Base-by-base conservation (phyloP, 331 rosid genomes). In the Pyracantha coccinea region DNA sequence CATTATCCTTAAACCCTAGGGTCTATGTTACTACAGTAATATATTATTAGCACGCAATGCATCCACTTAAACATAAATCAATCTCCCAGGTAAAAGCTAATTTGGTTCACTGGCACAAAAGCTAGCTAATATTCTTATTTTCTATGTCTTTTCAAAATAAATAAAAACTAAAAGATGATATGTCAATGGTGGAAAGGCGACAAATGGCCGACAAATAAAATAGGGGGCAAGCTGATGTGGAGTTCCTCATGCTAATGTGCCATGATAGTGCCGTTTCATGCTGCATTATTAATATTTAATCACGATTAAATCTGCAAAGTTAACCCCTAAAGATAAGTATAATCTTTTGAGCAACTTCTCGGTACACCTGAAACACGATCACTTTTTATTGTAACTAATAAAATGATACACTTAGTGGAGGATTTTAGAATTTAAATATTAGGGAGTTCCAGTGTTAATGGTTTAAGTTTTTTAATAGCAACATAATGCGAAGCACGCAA, bases 171-270 rank as follows among this genome's bases (percentile, higher is more conserved):
- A 60, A 17, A 29, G 16, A 33, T 27, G 77, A 59, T 60, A 10
- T 73, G 77, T 44, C 58, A 59, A 41, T 17, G 44, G 4, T 16
- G 14, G 47, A 82, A 72, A 71, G 71, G 57, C 32, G 74, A 83
- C 88, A 85, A 86, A 90, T 82, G 94, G 90, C 94, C 92, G 92
- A 88, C 94, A 87, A 75, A 44, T 70, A 31, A 75, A 86, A 92
- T 16, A 72, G 15, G 41, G 81, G 55, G 83, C 69, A 75, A 72
- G 73, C 74, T 75, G 88, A 85, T 65, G 82, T 74, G 96, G 90
- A 82, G 75, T 59, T 73, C 70, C 89, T 83, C 79, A 71, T 73
- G 76, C 74, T 55, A 29, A 50, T 68, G 76, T 75, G 86, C 83
- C 50, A 64, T 86, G 44, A 74, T 83, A 79, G 85, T 86, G 85